These are phyloP conservation scores for Cryptococcus sp. DNA, from an alignment of 1,284 basidiomycete genomes.

Conservation along the genomic window DNA sequence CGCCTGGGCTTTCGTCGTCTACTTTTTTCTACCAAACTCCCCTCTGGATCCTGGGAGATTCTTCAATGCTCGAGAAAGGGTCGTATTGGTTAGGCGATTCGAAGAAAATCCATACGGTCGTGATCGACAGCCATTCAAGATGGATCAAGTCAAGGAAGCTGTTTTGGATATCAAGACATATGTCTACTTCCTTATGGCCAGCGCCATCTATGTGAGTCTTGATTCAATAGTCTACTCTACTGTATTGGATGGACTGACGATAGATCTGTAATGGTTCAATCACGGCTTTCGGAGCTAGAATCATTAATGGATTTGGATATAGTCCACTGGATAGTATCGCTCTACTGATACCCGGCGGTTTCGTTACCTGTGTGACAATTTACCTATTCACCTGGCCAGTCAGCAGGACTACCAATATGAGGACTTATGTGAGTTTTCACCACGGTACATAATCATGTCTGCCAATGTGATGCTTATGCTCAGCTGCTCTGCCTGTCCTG, in stretches of 20 bases:
- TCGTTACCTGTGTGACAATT: conserved; percentile 48
- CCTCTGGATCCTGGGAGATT: conserved; percentile 44
- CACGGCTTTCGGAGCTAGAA: conserved; percentile 51
- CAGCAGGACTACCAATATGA: conserved; percentile 42
- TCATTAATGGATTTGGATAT: conserved; percentile 52
- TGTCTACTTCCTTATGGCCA: conserved; percentile 49
- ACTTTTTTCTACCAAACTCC: conserved; percentile 49
- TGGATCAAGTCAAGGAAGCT: conserved; percentile 48
- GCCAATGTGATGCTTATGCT: not conserved
- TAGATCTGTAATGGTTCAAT: conserved; percentile 45
- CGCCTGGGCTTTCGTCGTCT: conserved; percentile 48
- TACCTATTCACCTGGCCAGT: conserved; percentile 49
- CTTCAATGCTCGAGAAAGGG: conserved; percentile 44
- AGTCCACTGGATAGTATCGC: conserved; percentile 49
- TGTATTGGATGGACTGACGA: not conserved
- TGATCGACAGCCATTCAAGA: conserved; percentile 40
- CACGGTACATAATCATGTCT: not conserved
- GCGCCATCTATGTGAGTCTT: conserved; percentile 36
- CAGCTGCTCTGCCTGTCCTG: conserved; percentile 49
- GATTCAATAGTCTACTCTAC: not conserved
- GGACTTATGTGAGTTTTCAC: conserved; percentile 33
- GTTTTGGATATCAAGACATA: conserved; percentile 50
- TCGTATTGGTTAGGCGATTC: conserved; percentile 44
- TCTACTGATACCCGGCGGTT: conserved; percentile 49
- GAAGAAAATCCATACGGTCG: conserved; percentile 39